Evolutionary conservation across 306 rosid genomes (phyloP).

Genomic region (Amphicarpaea edgeworthii): DNA sequence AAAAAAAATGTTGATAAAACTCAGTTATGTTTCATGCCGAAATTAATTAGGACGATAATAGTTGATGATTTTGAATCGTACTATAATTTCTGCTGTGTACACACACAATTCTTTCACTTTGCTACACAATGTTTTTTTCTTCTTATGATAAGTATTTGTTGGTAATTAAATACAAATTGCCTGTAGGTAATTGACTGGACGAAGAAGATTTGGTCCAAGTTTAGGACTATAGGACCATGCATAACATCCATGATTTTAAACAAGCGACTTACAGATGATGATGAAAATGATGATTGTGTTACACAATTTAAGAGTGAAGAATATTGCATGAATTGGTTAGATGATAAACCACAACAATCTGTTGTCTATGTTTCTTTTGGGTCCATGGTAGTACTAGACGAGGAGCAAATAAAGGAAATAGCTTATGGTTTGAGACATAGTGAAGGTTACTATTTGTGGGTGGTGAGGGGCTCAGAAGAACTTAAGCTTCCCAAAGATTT

Average conservation of each 20-base stretch:
- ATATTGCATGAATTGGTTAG: conserved; percentile 38
- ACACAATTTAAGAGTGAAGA: conserved; percentile 31
- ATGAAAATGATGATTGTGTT: conserved; percentile 11
- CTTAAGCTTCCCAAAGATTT: conserved; percentile 30
- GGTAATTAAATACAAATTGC: neutral
- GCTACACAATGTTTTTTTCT: too few species aligned
- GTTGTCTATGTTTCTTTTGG: conserved; percentile 43
- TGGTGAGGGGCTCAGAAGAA: conserved; percentile 3
- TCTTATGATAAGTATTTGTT: neutral
- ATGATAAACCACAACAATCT: conserved; percentile 18
- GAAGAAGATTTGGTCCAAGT: conserved; percentile 35
- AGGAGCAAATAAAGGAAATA: conserved; percentile 23
- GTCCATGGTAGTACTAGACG: neutral
- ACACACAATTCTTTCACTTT: too few species aligned
- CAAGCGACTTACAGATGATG: conserved; percentile 9
- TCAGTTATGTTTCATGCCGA: too few species aligned
- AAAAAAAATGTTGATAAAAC: too few species aligned
- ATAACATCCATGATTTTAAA: conserved; percentile 34
- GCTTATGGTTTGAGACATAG: conserved; percentile 7
- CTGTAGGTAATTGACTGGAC: conserved; percentile 24
- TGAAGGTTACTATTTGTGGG: conserved; percentile 32
- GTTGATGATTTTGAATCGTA: too few species aligned
- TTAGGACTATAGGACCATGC: conserved; percentile 44
- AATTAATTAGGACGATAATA: too few species aligned
- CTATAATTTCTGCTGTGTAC: too few species aligned